These are phyloP conservation scores for Clitopilus hobsonii DNA, from an alignment of 768 basidiomycete species.

Conservation along the genomic window DNA sequence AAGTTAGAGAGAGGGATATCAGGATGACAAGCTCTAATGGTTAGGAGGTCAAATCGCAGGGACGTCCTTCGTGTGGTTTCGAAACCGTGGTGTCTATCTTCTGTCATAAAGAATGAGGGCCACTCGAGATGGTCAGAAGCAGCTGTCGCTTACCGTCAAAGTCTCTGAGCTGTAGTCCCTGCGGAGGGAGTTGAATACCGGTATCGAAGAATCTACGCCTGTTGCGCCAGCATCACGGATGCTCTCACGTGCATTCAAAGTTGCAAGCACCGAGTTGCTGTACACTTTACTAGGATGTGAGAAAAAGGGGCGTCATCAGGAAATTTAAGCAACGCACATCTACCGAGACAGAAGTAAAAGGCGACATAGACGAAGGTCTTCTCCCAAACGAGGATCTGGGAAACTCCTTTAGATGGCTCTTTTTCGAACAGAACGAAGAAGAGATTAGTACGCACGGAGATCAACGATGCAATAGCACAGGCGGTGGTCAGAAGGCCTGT, in stretches of 20 bases:
- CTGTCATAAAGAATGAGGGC: too few relatives aligned
- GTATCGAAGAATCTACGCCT: too few relatives aligned
- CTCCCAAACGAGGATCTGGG: slow-evolving; percentile 19
- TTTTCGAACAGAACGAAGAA: neutral
- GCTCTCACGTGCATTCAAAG: slow-evolving; percentile 22
- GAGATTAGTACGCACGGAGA: neutral
- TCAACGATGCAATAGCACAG: neutral
- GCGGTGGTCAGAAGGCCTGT: slow-evolving; percentile 1
- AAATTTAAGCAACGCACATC: slow-evolving; percentile 3
- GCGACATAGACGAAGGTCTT: slow-evolving; percentile 21
- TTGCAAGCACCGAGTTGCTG: slow-evolving; percentile 25
- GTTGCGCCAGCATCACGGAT: too few relatives aligned
- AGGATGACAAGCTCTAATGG: too few relatives aligned
- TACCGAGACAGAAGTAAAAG: slow-evolving; percentile 11
- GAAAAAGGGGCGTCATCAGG: slow-evolving; percentile 1
- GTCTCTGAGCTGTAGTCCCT: too few relatives aligned
- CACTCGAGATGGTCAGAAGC: too few relatives aligned
- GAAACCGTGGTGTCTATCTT: too few relatives aligned
- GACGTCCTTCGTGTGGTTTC: too few relatives aligned
- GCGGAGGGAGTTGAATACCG: too few relatives aligned
- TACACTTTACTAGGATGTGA: slow-evolving; percentile 14
- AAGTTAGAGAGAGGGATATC: too few relatives aligned
- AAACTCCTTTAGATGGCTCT: neutral
- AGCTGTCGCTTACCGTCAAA: too few relatives aligned
- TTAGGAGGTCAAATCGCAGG: too few relatives aligned